These are phyloP conservation scores for Phytophthora pluvialis DNA, from an alignment of 352 stramenopile genomes.

Conservation along the genomic window DNA sequence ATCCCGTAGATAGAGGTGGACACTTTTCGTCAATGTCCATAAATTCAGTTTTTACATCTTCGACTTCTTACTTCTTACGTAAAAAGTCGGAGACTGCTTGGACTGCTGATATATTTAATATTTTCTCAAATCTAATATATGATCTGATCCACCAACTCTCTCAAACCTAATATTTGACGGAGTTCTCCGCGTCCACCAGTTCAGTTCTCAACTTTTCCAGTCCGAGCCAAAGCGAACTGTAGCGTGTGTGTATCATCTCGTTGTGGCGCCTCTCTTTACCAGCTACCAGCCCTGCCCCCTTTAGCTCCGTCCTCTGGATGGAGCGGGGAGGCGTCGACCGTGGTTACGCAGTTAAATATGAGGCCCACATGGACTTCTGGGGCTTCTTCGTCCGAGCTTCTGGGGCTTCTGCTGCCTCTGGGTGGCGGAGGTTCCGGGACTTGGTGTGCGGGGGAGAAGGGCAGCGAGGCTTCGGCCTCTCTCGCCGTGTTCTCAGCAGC, in stretches of 20 bases:
- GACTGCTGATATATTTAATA: too few relatives aligned
- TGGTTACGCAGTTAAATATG: constrained; percentile 82
- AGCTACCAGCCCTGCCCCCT: constrained; percentile 56
- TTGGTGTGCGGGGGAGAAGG: constrained; percentile 43
- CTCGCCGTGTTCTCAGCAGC: constrained; percentile 40
- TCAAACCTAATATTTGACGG: too few relatives aligned
- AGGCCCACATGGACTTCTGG: constrained; percentile 60
- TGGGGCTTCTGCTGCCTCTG: constrained; percentile 15
- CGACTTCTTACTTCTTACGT: constrained; percentile 13
- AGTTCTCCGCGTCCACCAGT: background rate
- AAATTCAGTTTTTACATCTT: constrained; percentile 28
- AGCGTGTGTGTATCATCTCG: constrained; percentile 1
- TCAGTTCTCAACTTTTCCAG: constrained; percentile 20
- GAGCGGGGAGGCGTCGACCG: constrained; percentile 22
- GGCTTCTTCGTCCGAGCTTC: constrained; percentile 40
- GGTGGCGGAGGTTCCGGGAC: constrained; percentile 18
- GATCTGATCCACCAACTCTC: too few relatives aligned
- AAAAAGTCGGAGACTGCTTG: constrained; percentile 26
- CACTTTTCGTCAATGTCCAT: constrained; percentile 12
- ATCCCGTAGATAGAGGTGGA: constrained; percentile 3
- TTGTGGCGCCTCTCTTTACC: constrained; percentile 63
- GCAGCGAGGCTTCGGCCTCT: constrained; percentile 16
- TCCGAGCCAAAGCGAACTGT: background rate
- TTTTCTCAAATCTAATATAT: too few relatives aligned
- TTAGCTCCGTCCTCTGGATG: constrained; percentile 34